A percentile compares a stretch with the other conserved stretches of the same genome.
These are phyloP conservation scores for Dictyostelium firmibasis DNA, from an alignment of 78 protist genomes.

Conservation along the genomic window DNA sequence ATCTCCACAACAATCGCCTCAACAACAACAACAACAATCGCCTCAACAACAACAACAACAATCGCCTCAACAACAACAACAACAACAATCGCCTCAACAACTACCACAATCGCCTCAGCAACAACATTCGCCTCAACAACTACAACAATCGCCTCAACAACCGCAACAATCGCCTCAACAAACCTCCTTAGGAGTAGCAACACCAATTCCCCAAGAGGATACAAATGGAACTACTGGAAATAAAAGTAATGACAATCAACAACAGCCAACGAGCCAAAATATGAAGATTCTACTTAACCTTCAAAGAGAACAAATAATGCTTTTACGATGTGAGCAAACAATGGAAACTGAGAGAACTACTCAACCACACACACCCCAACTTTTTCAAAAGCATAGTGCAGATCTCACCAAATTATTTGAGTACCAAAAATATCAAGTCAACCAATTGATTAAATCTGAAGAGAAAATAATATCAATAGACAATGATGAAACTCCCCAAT, in stretches of 20 bases:
- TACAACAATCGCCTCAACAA: not conserved
- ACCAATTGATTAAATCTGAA: not conserved
- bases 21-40: not conserved
- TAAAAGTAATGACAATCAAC: not conserved
- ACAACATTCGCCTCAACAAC: not conserved
- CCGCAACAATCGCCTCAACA: not conserved
- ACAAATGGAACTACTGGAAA: not conserved
- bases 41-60: not conserved
- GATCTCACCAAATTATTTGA: not conserved
- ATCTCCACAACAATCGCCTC: not conserved
- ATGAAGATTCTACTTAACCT: not conserved
- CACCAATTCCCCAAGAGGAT: not conserved
- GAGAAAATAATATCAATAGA: not conserved
- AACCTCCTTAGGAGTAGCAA: not conserved
- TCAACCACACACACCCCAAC: not conserved
- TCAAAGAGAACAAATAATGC: not conserved
- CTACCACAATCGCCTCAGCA: not conserved
- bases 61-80: not conserved
- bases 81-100: not conserved
- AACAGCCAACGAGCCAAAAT: not conserved
- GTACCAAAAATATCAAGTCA: not conserved
- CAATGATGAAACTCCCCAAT: not conserved
- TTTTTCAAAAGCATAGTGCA: not conserved
- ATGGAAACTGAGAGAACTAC: not conserved
- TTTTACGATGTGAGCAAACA: not conserved